Evolutionary conservation across 1,284 basidiomycete species (phyloP).

Genomic region (Ceratobasidium sp.): DNA sequence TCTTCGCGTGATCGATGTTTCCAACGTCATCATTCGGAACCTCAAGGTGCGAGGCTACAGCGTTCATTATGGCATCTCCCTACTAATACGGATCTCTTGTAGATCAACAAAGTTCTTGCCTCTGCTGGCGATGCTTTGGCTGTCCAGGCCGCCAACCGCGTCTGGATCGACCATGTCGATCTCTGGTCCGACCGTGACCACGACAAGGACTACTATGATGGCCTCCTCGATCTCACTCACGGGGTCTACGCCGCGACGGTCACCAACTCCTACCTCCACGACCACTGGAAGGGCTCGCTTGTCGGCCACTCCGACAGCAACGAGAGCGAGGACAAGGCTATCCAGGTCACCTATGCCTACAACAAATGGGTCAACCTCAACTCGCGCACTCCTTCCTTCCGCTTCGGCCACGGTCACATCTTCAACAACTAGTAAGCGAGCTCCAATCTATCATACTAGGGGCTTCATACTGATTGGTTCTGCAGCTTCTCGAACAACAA

Average conservation of each 20-base stretch:
- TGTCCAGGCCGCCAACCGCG: constrained; percentile 57
- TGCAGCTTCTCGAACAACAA: constrained; percentile 50
- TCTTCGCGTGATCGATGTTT: constrained; percentile 57
- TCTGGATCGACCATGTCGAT: constrained; percentile 61
- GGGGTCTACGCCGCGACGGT: constrained; percentile 54
- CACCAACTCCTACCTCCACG: constrained; percentile 58
- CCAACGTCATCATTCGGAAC: constrained; percentile 48
- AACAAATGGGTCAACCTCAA: constrained; percentile 34
- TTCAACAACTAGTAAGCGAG: constrained; percentile 15
- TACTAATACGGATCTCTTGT: background rate
- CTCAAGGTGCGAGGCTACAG: constrained; percentile 49
- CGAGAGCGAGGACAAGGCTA: constrained; percentile 46
- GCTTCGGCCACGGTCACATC: constrained; percentile 52
- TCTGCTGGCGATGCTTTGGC: constrained; percentile 54
- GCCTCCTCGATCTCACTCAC: constrained; percentile 51
- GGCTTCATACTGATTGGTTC: background rate
- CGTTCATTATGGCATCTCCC: background rate
- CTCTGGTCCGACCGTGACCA: constrained; percentile 45
- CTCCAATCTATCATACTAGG: background rate
- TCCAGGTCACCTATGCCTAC: constrained; percentile 41
- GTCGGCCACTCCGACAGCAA: constrained; percentile 60
- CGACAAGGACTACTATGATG: constrained; percentile 51
- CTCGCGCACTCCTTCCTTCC: constrained; percentile 49
- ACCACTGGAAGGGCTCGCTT: constrained; percentile 60
- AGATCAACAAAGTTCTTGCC: constrained; percentile 62